Percentiles rank a stretch among this genome's conserved stretches.
These are phyloP conservation scores for Komagataella ulmi DNA, from an alignment of 805 yeast species.

Conservation along the genomic window DNA sequence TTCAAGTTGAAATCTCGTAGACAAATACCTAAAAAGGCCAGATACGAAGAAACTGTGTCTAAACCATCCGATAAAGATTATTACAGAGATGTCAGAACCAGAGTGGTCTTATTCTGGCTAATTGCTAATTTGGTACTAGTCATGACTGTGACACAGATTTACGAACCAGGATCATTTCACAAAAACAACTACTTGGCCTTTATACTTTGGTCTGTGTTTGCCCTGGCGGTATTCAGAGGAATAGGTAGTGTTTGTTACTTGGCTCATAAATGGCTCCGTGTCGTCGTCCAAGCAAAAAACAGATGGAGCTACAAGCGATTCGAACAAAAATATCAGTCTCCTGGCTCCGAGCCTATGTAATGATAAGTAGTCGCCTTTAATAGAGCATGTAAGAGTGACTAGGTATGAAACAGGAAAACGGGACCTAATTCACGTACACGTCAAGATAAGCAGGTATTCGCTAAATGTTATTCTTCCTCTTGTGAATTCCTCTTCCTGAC, in stretches of 20 bases:
- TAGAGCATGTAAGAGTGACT: neutral
- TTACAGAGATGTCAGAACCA: slow-evolving; percentile 87
- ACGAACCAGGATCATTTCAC: slow-evolving; percentile 47
- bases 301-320: slow-evolving; percentile 2
- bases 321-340: neutral
- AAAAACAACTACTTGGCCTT: slow-evolving; percentile 69
- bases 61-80: slow-evolving; percentile 56
- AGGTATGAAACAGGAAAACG: no score
- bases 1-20: slow-evolving; percentile 62
- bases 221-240: slow-evolving; percentile 70
- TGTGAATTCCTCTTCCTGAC: neutral
- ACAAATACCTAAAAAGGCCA: slow-evolving; percentile 39
- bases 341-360: neutral
- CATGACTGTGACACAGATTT: slow-evolving; percentile 81
- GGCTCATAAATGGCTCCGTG: slow-evolving; percentile 22
- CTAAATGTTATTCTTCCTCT: neutral
- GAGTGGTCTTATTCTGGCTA: slow-evolving; percentile 95
- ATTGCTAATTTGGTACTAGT: slow-evolving; percentile 67
- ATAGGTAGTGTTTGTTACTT: slow-evolving; percentile 69
- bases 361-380: neutral
- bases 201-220: slow-evolving; percentile 89
- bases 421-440: neutral
- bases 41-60: slow-evolving; percentile 19
- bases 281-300: slow-evolving; percentile 15
- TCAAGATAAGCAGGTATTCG: neutral